Conservation (phyloP, 257 asterid genomes). For the Salvia hispanica region DNA sequence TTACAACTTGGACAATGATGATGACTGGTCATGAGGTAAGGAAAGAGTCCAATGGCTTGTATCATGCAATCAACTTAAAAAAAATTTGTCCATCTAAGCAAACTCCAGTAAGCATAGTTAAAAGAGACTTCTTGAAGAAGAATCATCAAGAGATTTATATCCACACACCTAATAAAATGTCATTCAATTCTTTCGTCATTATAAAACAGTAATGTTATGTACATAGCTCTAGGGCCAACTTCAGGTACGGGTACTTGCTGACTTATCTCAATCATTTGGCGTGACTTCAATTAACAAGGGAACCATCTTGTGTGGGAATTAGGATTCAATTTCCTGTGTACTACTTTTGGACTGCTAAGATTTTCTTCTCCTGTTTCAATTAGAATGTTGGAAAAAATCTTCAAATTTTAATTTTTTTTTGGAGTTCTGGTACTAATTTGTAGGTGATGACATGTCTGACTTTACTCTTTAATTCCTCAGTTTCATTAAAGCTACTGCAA, state of each 20-base stretch:
- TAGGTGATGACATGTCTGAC: conserved; percentile 17
- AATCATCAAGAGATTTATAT: conserved; percentile 12
- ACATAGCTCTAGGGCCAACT: not conserved
- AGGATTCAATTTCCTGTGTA: conserved; percentile 10
- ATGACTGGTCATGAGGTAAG: not conserved
- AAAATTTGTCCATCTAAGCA: not conserved
- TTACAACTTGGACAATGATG: conserved; percentile 13
- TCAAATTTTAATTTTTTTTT: not conserved
- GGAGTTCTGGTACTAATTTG: conserved; percentile 16
- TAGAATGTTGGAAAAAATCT: not conserved
- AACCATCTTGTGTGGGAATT: conserved; percentile 5
- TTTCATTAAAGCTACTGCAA: conserved; percentile 73
- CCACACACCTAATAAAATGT: conserved; percentile 9
- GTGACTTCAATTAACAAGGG: conserved; percentile 3
- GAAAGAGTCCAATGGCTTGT: conserved; percentile 13
- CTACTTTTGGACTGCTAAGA: conserved; percentile 3
- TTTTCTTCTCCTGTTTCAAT: conserved; percentile 1
- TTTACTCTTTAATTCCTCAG: conserved; percentile 45
- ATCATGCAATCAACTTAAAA: not conserved
- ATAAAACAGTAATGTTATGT: not conserved
- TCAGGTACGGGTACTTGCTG: not conserved
- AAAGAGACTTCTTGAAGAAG: conserved; percentile 12
- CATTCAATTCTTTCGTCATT: not conserved
- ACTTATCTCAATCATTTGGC: not conserved
- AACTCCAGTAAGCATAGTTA: not conserved